Evolutionary conservation across 148 eudicot genomes (phyloP), one percentile per base, ranked within the genome.

Genomic region (Amaranthus cruentus): DNA sequence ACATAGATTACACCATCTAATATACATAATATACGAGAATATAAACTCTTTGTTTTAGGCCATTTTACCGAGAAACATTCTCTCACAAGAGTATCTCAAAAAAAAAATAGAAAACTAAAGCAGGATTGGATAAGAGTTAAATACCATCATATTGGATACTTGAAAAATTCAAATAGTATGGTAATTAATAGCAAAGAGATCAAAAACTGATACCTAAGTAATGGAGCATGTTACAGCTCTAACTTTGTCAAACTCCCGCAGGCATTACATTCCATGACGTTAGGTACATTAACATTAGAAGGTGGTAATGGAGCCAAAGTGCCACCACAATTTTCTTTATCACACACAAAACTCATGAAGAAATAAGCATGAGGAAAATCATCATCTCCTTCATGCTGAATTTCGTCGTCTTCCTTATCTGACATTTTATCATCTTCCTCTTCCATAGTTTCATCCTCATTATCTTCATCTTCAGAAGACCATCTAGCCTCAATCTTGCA

Each of bases 281-380:
- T 75, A 8, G 83, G 69, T 46, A 78, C 53, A 49, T 69, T 44
- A 6, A 75, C 73, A 73, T 79, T 70, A 47, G 79, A 72, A 4
- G 90, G 86, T 64, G 96, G 92, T 75, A 91, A 73, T 14, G 97
- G 98, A 74, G 98, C 98, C 84, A 95, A 85, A 43, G 98, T 95
- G 38, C 98, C 98, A 47, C 96, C 84, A 75, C 98, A 95, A 47
- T 85, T 79, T 65, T 95, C 83, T 73, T 74, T 77, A 13, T 78
- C 84, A 52, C 98, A 95, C 89, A 95, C 90, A 77, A 91, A 95
- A 58, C 83, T 90, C 79, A 90, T 58, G 73, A 90, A 91, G 84
- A 95, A 95, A 76, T 91, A 95, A 4, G 97, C 89, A 55, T 95
- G 97, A 55, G 98, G 97, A 71, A 91, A 91, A 83, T 90, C 89